Evolutionary conservation across 192 early-diverging fungal species (phyloP).

Genomic region (Backusella psychrophila): DNA sequence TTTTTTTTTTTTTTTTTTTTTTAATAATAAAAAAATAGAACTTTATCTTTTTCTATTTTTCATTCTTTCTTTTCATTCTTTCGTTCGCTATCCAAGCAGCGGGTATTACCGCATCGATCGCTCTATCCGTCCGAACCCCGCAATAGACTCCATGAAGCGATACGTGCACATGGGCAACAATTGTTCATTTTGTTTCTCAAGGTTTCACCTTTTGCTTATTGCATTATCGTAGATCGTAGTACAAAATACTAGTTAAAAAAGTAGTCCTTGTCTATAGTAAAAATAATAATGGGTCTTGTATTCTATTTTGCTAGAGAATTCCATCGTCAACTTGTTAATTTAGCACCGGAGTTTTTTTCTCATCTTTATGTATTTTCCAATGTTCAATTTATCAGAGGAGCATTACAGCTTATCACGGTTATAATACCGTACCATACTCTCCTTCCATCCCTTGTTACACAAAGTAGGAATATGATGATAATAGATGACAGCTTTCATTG

Average conservation of each 20-base stretch:
- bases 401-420: background rate
- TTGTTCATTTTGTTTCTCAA: background rate
- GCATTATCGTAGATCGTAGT: background rate
- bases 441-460: background rate
- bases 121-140: background rate
- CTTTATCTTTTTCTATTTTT: background rate
- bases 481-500: background rate
- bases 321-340: background rate
- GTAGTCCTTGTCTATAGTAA: background rate
- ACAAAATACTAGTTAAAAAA: background rate
- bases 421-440: background rate
- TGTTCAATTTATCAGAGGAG: background rate
- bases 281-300: background rate
- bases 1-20: background rate
- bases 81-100: background rate
- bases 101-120: background rate
- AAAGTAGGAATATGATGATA: background rate
- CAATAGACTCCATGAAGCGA: background rate
- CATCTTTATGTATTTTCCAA: background rate
- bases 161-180: background rate
- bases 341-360: background rate
- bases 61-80: background rate
- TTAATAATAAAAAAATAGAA: background rate
- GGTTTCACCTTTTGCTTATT: background rate
- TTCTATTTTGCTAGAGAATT: background rate